Evolutionary conservation across 2,329 filamentous ascomycete species (phyloP), one percentile per base, ranked within the genome.

Genomic region (Teratosphaeriaceae sp.): DNA sequence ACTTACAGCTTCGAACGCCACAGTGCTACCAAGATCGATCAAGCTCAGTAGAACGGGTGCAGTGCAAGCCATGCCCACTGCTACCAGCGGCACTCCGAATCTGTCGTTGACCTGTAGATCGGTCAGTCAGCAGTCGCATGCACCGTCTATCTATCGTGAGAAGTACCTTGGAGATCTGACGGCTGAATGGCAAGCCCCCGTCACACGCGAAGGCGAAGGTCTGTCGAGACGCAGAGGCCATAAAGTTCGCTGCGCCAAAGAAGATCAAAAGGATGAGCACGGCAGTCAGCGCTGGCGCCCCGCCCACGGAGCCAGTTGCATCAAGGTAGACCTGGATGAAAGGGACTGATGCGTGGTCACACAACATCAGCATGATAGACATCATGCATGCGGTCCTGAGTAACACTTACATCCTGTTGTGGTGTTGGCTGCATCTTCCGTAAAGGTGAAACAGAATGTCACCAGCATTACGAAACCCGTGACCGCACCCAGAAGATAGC

Each of bases 381-480:
- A n/a, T n/a, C n/a, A n/a, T n/a, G n/a, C n/a, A n/a, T n/a, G n/a
- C n/a, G n/a, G n/a, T n/a, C n/a, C n/a, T n/a, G n/a, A n/a, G n/a
- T n/a, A n/a, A n/a, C n/a, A n/a, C n/a, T n/a, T n/a, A n/a, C n/a
- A n/a, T n/a, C n/a, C n/a, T n/a, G n/a, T n/a, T n/a, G n/a, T n/a
- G n/a, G n/a, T n/a, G n/a, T n/a, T n/a, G n/a, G n/a, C n/a, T n/a
- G n/a, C n/a, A n/a, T n/a, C n/a, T n/a, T n/a, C n/a, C n/a, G 44
- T 48, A 8, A 55, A 24, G 30, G 47, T 46, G 47, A 50, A 55
- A 44, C 50, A 53, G 41, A 51, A 54, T 7, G 48, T 51, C 36
- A 75, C 59, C 1, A 76, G 58, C 48, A 75, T 75, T 26, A 69
- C 55, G 46, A 73, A 70, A 1, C 71, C 71, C 0, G 70, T 73